These are phyloP conservation scores for Lolium multiflorum DNA, from an alignment of 176 grass and related monocot species.

Conservation along the genomic window DNA sequence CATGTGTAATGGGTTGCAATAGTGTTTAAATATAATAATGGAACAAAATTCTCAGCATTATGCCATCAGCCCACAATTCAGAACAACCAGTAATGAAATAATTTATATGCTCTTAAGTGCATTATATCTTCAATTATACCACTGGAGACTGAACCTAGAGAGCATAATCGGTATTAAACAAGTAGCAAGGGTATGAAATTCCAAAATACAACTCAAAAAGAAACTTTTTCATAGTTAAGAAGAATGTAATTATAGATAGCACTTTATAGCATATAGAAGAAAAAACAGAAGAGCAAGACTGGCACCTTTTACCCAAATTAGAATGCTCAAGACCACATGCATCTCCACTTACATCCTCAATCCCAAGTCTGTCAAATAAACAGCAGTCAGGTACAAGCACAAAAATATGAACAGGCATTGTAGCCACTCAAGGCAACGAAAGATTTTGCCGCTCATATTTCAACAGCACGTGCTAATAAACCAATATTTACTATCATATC, in stretches of 20 bases:
- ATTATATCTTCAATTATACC: not conserved
- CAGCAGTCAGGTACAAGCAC: not conserved
- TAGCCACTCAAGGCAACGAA: constrained; percentile 6
- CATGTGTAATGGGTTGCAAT: not conserved
- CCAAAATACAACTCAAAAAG: not conserved
- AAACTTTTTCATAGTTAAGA: not conserved
- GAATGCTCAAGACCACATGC: constrained; percentile 47
- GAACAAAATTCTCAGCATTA: not conserved
- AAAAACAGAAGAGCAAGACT: constrained; percentile 13
- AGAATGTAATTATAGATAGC: not conserved
- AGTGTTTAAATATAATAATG: not conserved
- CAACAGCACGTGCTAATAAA: not conserved
- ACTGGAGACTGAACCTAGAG: not conserved
- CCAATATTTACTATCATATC: not conserved
- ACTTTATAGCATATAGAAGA: not conserved
- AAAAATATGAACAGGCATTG: not conserved
- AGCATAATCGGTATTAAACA: too few relatives aligned
- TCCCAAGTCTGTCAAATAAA: constrained; percentile 39
- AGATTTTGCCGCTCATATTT: not conserved
- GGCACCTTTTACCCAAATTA: constrained; percentile 57
- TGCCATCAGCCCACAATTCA: not conserved
- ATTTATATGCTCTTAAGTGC: not conserved
- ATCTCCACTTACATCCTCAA: constrained; percentile 46
- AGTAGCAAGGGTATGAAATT: not conserved
- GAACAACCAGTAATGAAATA: not conserved